Base-by-base conservation (phyloP, 352 stramenopile genomes). In the Phytopythium sindhum region DNA sequence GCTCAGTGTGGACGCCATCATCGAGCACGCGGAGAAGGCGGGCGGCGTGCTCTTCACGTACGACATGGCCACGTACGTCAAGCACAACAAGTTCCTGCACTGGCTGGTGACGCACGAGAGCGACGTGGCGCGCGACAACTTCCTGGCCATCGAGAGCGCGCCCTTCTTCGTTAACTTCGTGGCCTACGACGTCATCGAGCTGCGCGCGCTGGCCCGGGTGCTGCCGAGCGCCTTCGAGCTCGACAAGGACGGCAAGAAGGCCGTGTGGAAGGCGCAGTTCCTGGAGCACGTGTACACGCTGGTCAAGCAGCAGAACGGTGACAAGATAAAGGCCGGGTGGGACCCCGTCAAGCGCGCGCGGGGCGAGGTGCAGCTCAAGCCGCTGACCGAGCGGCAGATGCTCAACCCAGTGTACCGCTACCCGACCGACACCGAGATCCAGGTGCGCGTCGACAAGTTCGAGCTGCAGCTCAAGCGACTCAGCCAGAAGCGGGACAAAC, bases 81-180 rank as follows among this genome's bases (percentile, higher is more conserved):
- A 94, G 67, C 78, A 86, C 52, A 92, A 94, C 58, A 74, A 75
- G 11, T 74, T 92, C 24, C 66, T 94, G 37, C 85, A 92, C 31
- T 94, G 85, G 83, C 57, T 94, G 24, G 77, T 91, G 26, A 91
- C 80, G 6, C 85, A 94, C 64, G 75, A 82, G 67, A 76, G 72
- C 44, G 85, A 94, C 61, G 76, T 92, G 24, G 66, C 70, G 39
- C 74, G 81, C 24, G 81, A 84, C 59, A 91, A 91, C 51, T 92
- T 94, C 50, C 64, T 94, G 31, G 73, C 81, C 19, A 63, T 84
- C 54, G 83, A 91, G 60, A 75, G 73, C 33, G 85, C 80, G 7
- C 41, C 76, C 0, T 83, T 69, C 35, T 94, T 94, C 57, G 60
- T 79, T n/a, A 89, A 91, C 55, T 87, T 92, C 39, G 66, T 65